Evolutionary conservation across 345 rosid species (phyloP).

Genomic region (Populus simonii): DNA sequence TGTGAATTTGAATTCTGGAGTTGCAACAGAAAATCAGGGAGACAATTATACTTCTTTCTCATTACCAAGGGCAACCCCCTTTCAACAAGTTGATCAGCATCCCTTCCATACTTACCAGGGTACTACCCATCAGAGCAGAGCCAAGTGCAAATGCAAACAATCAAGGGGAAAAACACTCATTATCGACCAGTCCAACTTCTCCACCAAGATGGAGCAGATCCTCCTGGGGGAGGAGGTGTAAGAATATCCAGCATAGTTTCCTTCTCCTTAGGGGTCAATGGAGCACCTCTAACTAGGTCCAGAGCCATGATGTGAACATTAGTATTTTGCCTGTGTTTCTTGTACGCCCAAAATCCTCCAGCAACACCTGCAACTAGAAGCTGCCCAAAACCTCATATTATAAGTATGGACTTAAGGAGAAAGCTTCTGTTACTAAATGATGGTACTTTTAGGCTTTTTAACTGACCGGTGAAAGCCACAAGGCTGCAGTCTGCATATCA

Average conservation of each 20-base stretch:
- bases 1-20: too few species aligned
- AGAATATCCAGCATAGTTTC: conserved; percentile 84
- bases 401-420: conserved; percentile 21
- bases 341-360: conserved; percentile 69
- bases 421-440: neutral
- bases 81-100: too few species aligned
- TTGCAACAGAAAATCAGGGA: neutral
- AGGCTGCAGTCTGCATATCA: conserved; percentile 85
- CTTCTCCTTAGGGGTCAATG: conserved; percentile 81
- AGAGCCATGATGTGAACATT: conserved; percentile 88
- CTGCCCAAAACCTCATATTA: conserved; percentile 28
- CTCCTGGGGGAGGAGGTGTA: conserved; percentile 64
- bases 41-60: neutral
- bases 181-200: conserved; percentile 40
- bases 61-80: too few species aligned
- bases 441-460: neutral
- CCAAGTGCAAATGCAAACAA: neutral
- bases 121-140: neutral
- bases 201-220: conserved; percentile 47
- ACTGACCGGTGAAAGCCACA: conserved; percentile 92
- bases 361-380: conserved; percentile 63
- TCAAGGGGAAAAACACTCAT: neutral
- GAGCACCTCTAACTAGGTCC: conserved; percentile 72
- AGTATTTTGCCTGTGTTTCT: conserved; percentile 61
- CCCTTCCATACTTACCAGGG: too few species aligned